Conservation (phyloP, 805 yeast genomes). For the Pichia scutulata region DNA sequence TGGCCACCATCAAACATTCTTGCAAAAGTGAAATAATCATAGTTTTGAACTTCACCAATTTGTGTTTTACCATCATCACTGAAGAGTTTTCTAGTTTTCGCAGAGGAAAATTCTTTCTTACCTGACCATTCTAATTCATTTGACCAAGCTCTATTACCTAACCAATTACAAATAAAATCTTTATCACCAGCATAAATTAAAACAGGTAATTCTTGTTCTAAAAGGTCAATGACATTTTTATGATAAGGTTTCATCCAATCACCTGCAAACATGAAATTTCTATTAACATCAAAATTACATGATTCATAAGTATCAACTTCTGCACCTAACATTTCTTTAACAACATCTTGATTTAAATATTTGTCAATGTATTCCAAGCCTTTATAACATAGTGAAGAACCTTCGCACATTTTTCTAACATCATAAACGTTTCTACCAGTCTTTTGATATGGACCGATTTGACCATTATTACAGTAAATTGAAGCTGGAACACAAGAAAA, state of each 20-base stretch:
- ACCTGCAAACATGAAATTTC: constrained; percentile 47
- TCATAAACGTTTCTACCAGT: constrained; percentile 61
- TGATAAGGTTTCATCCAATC: constrained; percentile 65
- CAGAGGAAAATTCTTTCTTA: constrained; percentile 19
- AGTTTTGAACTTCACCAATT: constrained; percentile 72
- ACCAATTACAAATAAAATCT: constrained; percentile 89
- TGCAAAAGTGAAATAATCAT: constrained; percentile 63
- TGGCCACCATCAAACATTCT: constrained; percentile 82
- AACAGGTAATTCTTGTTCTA: constrained; percentile 68
- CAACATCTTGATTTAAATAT: constrained; percentile 46
- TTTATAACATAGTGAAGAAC: constrained; percentile 45
- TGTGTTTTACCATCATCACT: constrained; percentile 29
- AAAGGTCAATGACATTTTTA: constrained; percentile 45
- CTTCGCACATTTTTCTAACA: constrained; percentile 47
- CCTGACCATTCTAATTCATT: constrained; percentile 61
- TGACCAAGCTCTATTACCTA: constrained; percentile 83
- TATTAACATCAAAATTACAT: constrained; percentile 44
- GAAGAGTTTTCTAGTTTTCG: constrained; percentile 20
- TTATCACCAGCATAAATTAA: constrained; percentile 91
- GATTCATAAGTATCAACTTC: constrained; percentile 41
- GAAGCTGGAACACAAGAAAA: constrained; percentile 60
- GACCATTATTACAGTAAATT: constrained; percentile 54
- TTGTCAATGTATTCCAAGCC: constrained; percentile 41
- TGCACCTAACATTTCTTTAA: constrained; percentile 52
- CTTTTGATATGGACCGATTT: constrained; percentile 48